Percentiles rank a stretch among this genome's conserved stretches.
phyloP scores from a whole-genome alignment of 495 filamentous ascomycete species.

The Aspergillus coremiiformis region DNA sequence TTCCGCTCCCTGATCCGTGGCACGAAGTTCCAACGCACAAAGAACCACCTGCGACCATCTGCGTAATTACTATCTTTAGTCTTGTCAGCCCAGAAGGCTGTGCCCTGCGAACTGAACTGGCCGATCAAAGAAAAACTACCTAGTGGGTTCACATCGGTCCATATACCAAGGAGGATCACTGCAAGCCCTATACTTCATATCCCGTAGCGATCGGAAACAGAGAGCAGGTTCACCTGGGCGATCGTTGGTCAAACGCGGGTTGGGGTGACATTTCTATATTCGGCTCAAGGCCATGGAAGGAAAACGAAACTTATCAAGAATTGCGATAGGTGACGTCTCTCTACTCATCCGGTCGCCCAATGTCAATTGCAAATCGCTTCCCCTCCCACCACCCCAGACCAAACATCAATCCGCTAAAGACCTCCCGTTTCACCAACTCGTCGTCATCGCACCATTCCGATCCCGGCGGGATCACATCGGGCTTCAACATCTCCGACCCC shows the following conservation, averaged over 20 bases:
- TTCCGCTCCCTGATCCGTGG: background rate
- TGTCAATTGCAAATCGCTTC: background rate
- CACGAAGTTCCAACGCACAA: background rate
- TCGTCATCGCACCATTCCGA: constrained; percentile 11
- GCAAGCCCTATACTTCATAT: too few relatives aligned
- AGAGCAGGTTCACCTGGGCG: too few relatives aligned
- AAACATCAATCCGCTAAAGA: constrained; percentile 5
- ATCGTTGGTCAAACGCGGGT: too few relatives aligned
- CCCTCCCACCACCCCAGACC: constrained; percentile 11
- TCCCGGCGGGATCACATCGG: constrained; percentile 1
- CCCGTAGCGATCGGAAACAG: too few relatives aligned
- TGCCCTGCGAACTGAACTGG: too few relatives aligned
- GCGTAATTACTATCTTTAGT: background rate
- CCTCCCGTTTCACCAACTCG: constrained; percentile 2
- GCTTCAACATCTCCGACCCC: constrained; percentile 13
- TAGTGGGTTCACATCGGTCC: too few relatives aligned
- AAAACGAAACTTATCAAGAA: too few relatives aligned
- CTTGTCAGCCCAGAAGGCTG: background rate
- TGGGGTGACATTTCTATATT: too few relatives aligned
- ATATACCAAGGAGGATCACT: too few relatives aligned
- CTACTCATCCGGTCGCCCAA: background rate
- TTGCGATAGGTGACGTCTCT: background rate
- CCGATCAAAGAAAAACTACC: too few relatives aligned
- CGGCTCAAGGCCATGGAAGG: too few relatives aligned
- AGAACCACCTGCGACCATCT: too few relatives aligned